Conservation (phyloP, 345 rosid genomes). For the Lepidium africanum region DNA sequence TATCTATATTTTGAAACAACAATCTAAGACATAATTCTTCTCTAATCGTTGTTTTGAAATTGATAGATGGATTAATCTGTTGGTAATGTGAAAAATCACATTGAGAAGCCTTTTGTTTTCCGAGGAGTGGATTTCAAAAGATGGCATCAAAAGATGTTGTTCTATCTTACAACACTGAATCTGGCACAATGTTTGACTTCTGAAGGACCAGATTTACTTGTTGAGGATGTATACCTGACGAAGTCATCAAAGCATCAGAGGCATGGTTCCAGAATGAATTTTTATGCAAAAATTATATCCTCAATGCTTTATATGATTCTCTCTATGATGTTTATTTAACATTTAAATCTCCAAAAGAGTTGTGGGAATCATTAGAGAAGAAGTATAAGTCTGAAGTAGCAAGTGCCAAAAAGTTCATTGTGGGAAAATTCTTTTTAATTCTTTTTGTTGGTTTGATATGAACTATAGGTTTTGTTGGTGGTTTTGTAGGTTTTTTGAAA, state of each 20-base stretch:
- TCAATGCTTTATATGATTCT: background rate
- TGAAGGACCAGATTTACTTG: background rate
- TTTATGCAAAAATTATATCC: background rate
- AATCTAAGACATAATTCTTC: too few relatives aligned
- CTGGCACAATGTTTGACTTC: background rate
- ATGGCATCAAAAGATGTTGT: background rate
- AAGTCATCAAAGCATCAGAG: background rate
- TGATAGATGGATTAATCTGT: background rate
- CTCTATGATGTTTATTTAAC: background rate
- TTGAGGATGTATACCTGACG: background rate
- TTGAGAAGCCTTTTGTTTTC: background rate
- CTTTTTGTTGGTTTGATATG: too few relatives aligned
- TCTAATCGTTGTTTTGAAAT: background rate
- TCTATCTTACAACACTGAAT: background rate
- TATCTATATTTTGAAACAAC: too few relatives aligned
- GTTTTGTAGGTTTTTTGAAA: too few relatives aligned
- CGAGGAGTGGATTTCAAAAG: background rate
- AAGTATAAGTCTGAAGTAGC: background rate
- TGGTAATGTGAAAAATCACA: background rate
- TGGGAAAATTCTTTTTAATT: background rate
- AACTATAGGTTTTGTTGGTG: too few relatives aligned
- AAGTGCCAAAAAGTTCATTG: background rate
- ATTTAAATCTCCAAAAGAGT: background rate
- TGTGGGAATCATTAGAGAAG: background rate
- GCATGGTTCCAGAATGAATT: background rate